Evolutionary conservation across 2,329 filamentous ascomycete genomes (phyloP), one percentile per base, ranked within the genome.

Genomic region (Diaporthe caulivora): DNA sequence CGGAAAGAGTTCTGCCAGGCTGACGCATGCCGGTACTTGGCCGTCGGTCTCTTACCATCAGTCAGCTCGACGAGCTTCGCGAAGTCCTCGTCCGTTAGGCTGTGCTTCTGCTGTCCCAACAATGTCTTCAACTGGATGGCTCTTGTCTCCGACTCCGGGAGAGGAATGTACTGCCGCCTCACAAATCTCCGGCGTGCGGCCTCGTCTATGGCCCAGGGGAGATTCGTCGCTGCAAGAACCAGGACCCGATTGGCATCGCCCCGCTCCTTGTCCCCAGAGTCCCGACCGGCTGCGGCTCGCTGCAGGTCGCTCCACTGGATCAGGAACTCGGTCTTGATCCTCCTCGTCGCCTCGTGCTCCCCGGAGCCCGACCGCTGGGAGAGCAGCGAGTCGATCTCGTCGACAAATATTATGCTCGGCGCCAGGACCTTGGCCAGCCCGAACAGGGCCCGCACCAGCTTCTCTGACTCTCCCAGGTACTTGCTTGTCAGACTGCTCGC

Each of bases 141-240:
- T 72, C 97, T 89, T 1, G 97, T 97, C 76, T 92, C 90, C 15
- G 92, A 89, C 80, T 98, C 97, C 0, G 97, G 97, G 13, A 99
- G 84, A 1, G 97, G 96, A 74, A 99, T 99, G 81, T 99, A 99
- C 82, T 98, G 97, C 74, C 97, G 90, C 76, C 97, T 88, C 18
- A 98, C 96, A 80, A 99, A 99, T 67, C 97, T 88, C 72, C 97
- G 88, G 73, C 97, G 89, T 0, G 97, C 97, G 31, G 97, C 97
- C 82, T 98, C 97, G 78, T 99, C 97, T 77, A 99, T 98, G 44
- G 95, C 95, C 97, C 97, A 99, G 0, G 97, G 97, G 73, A 98
- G 83, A 81, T 99, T 99, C 0, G 97, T 99, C 26, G 97, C 97
- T 1, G 97, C 97, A 47, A 99, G 89, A 0, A 99, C 97, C 18